Base-by-base conservation (phyloP, 2,329 filamentous ascomycete genomes). In the Capronia epimyces region DNA sequence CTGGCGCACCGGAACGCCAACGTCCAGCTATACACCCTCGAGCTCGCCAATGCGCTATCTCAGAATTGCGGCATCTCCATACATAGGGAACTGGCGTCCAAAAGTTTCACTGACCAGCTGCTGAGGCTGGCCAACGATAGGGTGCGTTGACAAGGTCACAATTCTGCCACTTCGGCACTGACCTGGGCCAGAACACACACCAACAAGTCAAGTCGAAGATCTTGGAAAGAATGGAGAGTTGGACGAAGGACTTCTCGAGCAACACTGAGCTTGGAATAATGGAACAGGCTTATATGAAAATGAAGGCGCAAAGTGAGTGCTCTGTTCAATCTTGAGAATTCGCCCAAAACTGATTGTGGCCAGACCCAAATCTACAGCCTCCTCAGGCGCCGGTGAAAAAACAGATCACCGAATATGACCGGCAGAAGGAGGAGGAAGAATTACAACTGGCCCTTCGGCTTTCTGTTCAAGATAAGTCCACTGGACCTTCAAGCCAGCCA, bases 121-220 rank as follows among this genome's bases (percentile, higher is more conserved):
- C 77, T 97, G 57, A 84, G 93, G 65, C 80, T 98, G 53, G 90
- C 93, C 58, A 88, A 84, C 72, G 93, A 98, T 70, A 81, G 90
- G 49, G 75, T 77, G 65, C 57, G 70, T 57, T 42, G 41, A 25
- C 7, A 48, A 16, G 18, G 6, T 16, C 18, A 24, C 20, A 15
- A 27, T 29, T 20, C 22, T 13, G 12, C 36, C 52, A 44, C 55
- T 52, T 43, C 47, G 51, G 25, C 34, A 27, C 51, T 60, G 49
- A 59, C 43, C 21, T n/a, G 24, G 32, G 37, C 2, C 54, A 81
- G 71, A 98, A 95, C 68, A 96, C 91, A 46, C 93, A 97, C 69
- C 85, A 86, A 66, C 89, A 95, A 69, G 93, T 98, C 66, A 97
- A 97, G 72, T 82, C 88, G 58, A 97, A 96, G 79, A 95, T 98